Conservation (phyloP, 805 yeast genomes). For the Starmerella sp. region DNA sequence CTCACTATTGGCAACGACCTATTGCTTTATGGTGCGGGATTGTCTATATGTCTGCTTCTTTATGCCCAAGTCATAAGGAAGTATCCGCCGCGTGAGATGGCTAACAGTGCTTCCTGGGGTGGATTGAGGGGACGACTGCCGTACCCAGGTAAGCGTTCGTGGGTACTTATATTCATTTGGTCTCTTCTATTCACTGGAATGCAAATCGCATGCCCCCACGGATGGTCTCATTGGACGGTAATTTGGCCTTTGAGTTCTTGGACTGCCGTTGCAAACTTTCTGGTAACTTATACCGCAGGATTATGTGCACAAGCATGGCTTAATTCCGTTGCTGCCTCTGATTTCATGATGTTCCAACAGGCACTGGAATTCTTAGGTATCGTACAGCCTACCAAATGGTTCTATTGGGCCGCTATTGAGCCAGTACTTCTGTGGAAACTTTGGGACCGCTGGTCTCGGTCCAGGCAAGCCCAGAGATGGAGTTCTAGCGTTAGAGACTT, state of each 20-base stretch:
- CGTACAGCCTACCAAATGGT: background rate
- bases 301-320: background rate
- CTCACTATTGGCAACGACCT: constrained; percentile 12
- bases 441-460: background rate
- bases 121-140: constrained; percentile 1
- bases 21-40: constrained; percentile 4
- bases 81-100: constrained; percentile 5
- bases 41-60: constrained; percentile 7
- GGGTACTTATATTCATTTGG: background rate
- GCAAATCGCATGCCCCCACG: background rate
- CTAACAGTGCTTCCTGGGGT: background rate
- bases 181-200: background rate
- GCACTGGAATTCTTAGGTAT: background rate
- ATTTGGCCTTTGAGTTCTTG: background rate
- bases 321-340: background rate
- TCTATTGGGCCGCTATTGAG: background rate
- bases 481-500: constrained; percentile 1
- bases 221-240: background rate
- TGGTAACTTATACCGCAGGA: background rate
- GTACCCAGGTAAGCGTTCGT: background rate
- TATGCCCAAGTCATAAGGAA: constrained; percentile 2
- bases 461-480: background rate
- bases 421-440: background rate
- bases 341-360: constrained; percentile 2
- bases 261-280: background rate